Conservation (phyloP, 2,329 filamentous ascomycete species). For the Emergomyces africanus region DNA sequence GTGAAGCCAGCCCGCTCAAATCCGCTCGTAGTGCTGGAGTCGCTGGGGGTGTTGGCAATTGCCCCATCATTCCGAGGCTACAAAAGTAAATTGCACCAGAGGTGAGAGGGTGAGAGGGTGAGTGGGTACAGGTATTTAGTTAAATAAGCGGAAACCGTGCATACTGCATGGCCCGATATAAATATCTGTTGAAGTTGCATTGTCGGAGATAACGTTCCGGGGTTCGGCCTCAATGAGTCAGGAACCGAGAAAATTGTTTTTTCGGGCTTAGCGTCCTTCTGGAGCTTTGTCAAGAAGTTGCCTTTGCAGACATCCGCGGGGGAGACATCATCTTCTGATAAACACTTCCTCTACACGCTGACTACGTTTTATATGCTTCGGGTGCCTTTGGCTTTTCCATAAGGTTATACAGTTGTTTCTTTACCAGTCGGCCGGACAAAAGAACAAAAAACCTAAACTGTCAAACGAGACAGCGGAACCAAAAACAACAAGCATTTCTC, state of each 20-base stretch:
- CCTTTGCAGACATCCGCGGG: background rate
- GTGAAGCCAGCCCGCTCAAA: conserved; percentile 8
- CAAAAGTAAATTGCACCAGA: background rate
- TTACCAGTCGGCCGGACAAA: background rate
- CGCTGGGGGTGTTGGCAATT: conserved; percentile 9
- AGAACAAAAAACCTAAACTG: background rate
- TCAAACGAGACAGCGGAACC: background rate
- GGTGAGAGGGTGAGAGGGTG: background rate
- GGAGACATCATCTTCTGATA: background rate
- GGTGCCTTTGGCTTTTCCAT: background rate
- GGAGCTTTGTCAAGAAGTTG: background rate
- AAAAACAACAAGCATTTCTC: background rate
- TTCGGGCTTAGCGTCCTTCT: background rate
- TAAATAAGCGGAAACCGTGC: background rate
- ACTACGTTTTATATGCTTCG: background rate
- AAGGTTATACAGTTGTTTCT: background rate
- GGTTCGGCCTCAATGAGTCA: background rate
- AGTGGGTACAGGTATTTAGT: too few relatives aligned
- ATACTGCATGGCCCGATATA: too few relatives aligned
- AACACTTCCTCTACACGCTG: background rate
- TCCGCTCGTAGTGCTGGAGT: conserved; percentile 13
- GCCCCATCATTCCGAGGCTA: background rate
- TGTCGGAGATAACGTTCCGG: background rate
- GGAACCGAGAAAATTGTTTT: background rate
- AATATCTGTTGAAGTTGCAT: too few relatives aligned